A percentile compares a stretch with the other conserved stretches of the same genome.
Conservation (phyloP, 2,329 filamentous ascomycete species). For the Tolypocladium cylindrosporum region DNA sequence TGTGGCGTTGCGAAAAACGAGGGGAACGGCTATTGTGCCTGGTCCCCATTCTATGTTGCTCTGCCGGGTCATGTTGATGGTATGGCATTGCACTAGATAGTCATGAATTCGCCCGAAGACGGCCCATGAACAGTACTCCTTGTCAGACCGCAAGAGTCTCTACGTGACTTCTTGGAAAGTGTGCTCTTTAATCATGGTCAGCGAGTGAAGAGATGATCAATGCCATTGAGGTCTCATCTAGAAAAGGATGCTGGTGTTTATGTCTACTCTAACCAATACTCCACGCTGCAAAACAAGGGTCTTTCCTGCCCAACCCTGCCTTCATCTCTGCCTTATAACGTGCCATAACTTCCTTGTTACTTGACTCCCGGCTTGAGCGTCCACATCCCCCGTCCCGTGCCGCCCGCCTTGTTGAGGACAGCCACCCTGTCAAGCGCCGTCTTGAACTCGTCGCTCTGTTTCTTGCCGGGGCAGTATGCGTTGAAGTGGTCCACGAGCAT, state of each 20-base stretch:
- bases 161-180: not conserved
- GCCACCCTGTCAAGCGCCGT: constrained; percentile 70
- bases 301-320: not conserved
- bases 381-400: constrained; percentile 45
- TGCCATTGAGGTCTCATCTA: not conserved
- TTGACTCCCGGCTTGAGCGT: constrained; percentile 28
- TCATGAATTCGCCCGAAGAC: constrained; percentile 34
- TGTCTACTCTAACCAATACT: not conserved
- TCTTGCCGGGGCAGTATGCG: constrained; percentile 54
- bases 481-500: constrained; percentile 88
- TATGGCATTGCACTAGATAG: constrained; percentile 25
- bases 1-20: constrained; percentile 62
- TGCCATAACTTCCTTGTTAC: constrained; percentile 5
- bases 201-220: not conserved
- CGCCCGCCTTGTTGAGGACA: constrained; percentile 50
- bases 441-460: constrained; percentile 71
- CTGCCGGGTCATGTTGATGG: constrained; percentile 24
- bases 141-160: constrained; percentile 11
- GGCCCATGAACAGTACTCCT: constrained; percentile 29
- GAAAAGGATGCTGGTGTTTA: not conserved
- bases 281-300: not conserved
- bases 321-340: no score
- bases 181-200: not conserved
- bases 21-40: constrained; percentile 60
- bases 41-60: constrained; percentile 48